phyloP scores from a whole-genome alignment of 345 rosid genomes.

The Salix koriyanagi region DNA sequence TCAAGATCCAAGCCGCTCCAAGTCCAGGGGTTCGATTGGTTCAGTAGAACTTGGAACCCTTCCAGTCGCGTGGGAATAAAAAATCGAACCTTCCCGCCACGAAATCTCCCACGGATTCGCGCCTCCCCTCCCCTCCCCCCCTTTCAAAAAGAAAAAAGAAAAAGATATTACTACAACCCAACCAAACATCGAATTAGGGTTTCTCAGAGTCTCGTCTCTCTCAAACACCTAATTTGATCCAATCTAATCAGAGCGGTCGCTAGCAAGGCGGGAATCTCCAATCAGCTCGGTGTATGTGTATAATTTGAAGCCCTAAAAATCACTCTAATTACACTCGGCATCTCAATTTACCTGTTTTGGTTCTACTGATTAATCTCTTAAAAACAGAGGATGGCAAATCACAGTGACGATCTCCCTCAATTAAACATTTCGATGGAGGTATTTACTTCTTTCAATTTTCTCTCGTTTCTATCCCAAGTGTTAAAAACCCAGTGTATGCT shows the following conservation, averaged over 20 bases:
- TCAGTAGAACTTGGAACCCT: neutral
- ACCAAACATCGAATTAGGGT: neutral
- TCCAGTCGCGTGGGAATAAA: neutral
- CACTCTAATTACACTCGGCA: neutral
- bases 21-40: neutral
- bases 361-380: too few species aligned
- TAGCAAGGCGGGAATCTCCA: neutral
- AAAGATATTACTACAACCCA: neutral
- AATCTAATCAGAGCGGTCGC: neutral
- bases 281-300: neutral
- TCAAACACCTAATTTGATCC: neutral
- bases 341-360: neutral
- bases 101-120: neutral
- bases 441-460: neutral
- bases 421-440: slow-evolving; percentile 74
- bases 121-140: neutral
- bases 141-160: too few species aligned
- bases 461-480: neutral
- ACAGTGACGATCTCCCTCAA: slow-evolving; percentile 44
- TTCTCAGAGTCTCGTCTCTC: neutral
- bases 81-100: neutral
- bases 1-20: too few species aligned
- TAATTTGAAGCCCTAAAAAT: neutral
- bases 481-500: neutral
- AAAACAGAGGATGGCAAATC: slow-evolving; percentile 45